phyloP scores from a whole-genome alignment of 129 eudicot genomes.

The Saussurea involucrata region DNA sequence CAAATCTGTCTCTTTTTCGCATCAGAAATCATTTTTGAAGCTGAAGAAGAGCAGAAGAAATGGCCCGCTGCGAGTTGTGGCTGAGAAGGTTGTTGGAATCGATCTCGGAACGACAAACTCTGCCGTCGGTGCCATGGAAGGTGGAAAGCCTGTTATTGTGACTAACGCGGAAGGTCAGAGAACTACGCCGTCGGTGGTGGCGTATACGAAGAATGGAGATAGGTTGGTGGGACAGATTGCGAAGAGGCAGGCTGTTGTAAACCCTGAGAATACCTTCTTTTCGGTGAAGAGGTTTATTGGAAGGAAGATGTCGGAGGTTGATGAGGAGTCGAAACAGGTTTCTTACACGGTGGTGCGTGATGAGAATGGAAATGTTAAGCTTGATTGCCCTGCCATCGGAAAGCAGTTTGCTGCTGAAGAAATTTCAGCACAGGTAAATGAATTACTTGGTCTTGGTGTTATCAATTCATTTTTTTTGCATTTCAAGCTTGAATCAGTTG shows the following conservation, averaged over 20 bases:
- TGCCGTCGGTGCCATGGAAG: constrained; percentile 96
- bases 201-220: constrained; percentile 84
- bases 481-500: neutral
- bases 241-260: constrained; percentile 91
- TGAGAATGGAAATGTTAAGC: constrained; percentile 95
- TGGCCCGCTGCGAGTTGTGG: constrained; percentile 45
- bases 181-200: constrained; percentile 94
- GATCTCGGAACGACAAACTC: constrained; percentile 92
- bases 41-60: constrained; percentile 18
- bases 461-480: neutral
- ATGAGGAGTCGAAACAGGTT: constrained; percentile 91
- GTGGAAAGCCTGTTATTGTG: constrained; percentile 87
- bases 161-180: constrained; percentile 89
- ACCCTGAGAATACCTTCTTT: constrained; percentile 84
- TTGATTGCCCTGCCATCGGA: constrained; percentile 95
- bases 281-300: constrained; percentile 95
- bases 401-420: constrained; percentile 95
- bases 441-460: neutral
- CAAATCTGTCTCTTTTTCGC: constrained; percentile 30
- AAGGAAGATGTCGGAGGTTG: constrained; percentile 93
- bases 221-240: constrained; percentile 93
- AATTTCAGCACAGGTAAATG: constrained; percentile 82
- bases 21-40: constrained; percentile 34
- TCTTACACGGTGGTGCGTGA: constrained; percentile 75
- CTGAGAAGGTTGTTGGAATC: constrained; percentile 91